Conservation (phyloP, 2,329 filamentous ascomycete species). For the Aspergillus transmontanensis region DNA sequence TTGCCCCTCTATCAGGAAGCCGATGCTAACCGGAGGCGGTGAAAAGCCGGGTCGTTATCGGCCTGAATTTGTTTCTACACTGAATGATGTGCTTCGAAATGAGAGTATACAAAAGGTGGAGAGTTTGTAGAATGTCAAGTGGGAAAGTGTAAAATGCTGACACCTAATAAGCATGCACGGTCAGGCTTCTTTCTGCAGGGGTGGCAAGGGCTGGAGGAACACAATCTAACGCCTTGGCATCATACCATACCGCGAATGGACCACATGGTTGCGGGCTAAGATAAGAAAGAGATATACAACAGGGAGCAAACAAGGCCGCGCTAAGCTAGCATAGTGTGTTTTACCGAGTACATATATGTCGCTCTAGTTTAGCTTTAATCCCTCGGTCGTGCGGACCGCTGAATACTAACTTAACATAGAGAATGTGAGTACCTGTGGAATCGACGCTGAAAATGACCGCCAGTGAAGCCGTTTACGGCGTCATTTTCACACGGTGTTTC, state of each 20-base stretch:
- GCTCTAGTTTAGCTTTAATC: neutral
- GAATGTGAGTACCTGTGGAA: too few relatives aligned
- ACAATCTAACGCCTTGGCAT: neutral
- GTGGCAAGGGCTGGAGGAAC: neutral
- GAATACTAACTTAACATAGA: too few relatives aligned
- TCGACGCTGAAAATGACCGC: too few relatives aligned
- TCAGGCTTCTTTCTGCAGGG: neutral
- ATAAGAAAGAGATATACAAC: neutral
- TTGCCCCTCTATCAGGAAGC: neutral
- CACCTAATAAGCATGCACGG: neutral
- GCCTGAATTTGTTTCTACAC: neutral
- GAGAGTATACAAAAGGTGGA: neutral
- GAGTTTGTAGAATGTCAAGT: neutral
- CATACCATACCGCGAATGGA: neutral
- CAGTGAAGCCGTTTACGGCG: too few relatives aligned
- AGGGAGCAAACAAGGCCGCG: too few relatives aligned
- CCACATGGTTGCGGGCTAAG: neutral
- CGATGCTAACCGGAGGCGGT: conserved; percentile 1
- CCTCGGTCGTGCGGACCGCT: neutral
- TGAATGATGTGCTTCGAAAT: neutral
- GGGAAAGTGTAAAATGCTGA: neutral
- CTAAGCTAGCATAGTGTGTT: too few relatives aligned
- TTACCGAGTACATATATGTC: neutral
- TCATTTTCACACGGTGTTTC: too few relatives aligned
- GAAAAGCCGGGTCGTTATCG: neutral